phyloP scores from a whole-genome alignment of 805 yeast species.

The Candida hispaniensis region DNA sequence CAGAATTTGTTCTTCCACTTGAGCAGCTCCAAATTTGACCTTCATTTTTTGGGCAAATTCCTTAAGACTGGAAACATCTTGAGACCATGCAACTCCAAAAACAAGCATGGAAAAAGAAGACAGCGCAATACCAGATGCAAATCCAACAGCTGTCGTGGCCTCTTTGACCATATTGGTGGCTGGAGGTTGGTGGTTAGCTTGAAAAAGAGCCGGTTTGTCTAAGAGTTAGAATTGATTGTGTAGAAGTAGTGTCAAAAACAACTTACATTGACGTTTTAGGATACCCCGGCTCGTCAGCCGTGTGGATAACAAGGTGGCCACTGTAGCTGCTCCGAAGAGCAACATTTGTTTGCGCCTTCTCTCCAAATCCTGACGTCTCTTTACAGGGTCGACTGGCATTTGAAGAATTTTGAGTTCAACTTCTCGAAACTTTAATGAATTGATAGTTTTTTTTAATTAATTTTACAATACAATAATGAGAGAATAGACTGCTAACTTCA shows the following conservation, averaged over 20 bases:
- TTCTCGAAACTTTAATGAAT: no score
- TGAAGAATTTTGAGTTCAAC: no score
- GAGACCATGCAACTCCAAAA: constrained; percentile 70
- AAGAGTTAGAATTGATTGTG: not conserved
- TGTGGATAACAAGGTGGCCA: constrained; percentile 59
- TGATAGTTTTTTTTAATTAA: no score
- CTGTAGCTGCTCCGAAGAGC: constrained; percentile 60
- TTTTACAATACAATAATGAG: no score
- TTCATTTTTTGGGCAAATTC: constrained; percentile 69
- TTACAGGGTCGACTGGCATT: constrained; percentile 14
- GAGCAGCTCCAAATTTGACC: constrained; percentile 50
- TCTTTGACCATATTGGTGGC: constrained; percentile 69
- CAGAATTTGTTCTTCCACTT: constrained; percentile 11
- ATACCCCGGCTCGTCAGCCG: constrained; percentile 69
- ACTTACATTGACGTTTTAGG: constrained; percentile 48
- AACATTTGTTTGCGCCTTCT: constrained; percentile 55
- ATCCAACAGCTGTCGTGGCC: constrained; percentile 74
- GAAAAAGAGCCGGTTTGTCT: constrained; percentile 62
- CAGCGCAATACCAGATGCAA: constrained; percentile 66
- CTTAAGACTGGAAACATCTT: constrained; percentile 54
- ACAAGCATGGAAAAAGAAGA: constrained; percentile 61
- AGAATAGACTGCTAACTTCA: no score
- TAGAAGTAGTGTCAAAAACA: no score
- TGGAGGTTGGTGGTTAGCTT: constrained; percentile 80
- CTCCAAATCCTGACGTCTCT: constrained; percentile 7